Percentiles rank a stretch among this genome's conserved stretches.
phyloP scores from a whole-genome alignment of 2,329 filamentous ascomycete species.

The Exutisphaerella laricina region DNA sequence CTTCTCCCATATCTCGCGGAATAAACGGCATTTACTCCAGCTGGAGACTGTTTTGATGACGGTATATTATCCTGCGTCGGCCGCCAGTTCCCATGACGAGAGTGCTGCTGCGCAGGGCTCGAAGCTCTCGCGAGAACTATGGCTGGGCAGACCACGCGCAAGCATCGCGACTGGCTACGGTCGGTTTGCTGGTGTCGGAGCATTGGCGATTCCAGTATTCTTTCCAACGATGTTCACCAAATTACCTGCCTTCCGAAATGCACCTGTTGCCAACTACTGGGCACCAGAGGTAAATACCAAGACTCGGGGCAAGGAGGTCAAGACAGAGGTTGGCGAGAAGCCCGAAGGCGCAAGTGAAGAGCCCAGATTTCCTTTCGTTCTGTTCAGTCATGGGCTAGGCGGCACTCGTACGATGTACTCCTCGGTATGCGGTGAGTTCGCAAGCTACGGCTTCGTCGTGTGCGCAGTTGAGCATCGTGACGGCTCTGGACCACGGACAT shows the following conservation, averaged over 20 bases:
- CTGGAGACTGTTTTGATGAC: slow-evolving; percentile 58
- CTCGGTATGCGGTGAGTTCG: slow-evolving; percentile 59
- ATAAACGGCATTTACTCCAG: slow-evolving; percentile 45
- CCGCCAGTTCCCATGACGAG: slow-evolving; percentile 33
- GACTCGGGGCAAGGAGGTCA: slow-evolving; percentile 37
- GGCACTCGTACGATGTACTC: slow-evolving; percentile 60
- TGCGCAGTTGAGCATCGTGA: slow-evolving; percentile 61
- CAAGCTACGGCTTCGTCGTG: slow-evolving; percentile 61
- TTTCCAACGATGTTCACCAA: slow-evolving; percentile 59
- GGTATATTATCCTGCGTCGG: slow-evolving; percentile 57
- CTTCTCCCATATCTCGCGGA: slow-evolving; percentile 48
- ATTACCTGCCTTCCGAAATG: slow-evolving; percentile 58
- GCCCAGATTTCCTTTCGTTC: slow-evolving; percentile 55
- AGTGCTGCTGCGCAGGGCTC: slow-evolving; percentile 17
- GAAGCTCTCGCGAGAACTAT: slow-evolving; percentile 52
- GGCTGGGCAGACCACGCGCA: slow-evolving; percentile 55
- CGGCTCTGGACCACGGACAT: slow-evolving; percentile 57
- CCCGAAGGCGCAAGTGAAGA: slow-evolving; percentile 32
- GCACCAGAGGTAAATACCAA: slow-evolving; percentile 37
- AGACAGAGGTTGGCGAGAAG: slow-evolving; percentile 38
- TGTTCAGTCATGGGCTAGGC: slow-evolving; percentile 63
- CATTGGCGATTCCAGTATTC: slow-evolving; percentile 50
- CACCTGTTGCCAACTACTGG: slow-evolving; percentile 52
- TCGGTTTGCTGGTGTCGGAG: slow-evolving; percentile 52
- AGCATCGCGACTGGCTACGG: slow-evolving; percentile 56